These are phyloP conservation scores for Trichoderma pleuroti DNA, from an alignment of 2,329 filamentous ascomycete species.

Conservation along the genomic window DNA sequence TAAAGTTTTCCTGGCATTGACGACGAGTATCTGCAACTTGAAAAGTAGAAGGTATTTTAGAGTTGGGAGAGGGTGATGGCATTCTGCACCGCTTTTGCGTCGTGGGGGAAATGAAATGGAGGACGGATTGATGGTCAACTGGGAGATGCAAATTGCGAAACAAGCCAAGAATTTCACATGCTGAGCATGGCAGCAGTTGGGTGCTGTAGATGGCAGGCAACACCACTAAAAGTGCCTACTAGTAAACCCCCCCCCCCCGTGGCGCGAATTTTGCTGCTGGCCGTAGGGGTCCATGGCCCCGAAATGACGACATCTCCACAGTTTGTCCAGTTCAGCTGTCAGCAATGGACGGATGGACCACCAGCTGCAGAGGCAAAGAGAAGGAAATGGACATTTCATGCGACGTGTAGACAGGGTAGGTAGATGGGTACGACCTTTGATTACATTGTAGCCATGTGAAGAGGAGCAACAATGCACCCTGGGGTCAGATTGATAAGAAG, in stretches of 20 bases:
- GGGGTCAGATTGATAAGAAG: not conserved
- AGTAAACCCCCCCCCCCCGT: not conserved
- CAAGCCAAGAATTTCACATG: not conserved
- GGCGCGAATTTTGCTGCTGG: not conserved
- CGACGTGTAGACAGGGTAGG: no score
- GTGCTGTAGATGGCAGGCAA: not conserved
- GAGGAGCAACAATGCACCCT: not conserved
- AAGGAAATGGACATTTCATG: not conserved
- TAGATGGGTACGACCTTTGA: not conserved
- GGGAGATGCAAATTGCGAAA: not conserved
- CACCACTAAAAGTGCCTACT: not conserved
- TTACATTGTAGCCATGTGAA: not conserved
- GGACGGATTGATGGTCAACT: not conserved
- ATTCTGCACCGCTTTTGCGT: not conserved
- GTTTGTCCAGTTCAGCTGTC: not conserved
- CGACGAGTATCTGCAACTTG: not conserved
- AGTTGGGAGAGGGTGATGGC: not conserved
- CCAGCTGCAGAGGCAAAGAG: not conserved
- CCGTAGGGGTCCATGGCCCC: not conserved
- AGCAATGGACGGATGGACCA: not conserved
- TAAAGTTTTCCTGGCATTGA: not conserved
- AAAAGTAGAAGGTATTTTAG: not conserved
- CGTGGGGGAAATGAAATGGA: not conserved
- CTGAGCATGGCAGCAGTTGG: not conserved
- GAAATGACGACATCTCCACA: not conserved